Base-by-base conservation (phyloP, 2,329 filamentous ascomycete species). In the Epicoccum nigrum region DNA sequence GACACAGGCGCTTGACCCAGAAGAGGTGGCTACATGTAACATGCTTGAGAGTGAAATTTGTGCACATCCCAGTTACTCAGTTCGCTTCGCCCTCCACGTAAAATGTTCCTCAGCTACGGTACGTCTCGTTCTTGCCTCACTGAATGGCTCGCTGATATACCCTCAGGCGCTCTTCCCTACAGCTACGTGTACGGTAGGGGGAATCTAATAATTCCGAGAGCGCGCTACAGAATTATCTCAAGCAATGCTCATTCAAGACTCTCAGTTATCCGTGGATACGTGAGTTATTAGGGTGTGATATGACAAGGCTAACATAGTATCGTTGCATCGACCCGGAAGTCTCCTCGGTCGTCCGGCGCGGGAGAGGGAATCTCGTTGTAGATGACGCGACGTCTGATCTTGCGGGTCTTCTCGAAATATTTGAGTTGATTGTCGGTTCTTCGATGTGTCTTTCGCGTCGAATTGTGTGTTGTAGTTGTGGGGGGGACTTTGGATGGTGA, bases 41-140 rank as follows among this genome's bases (percentile, higher is more conserved):
- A 30, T 64, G 62, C 41, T 58, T 63, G 9, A 64, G 51, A 1
- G 49, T 58, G 23, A 64, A 58, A 33, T 55, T 59, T 33, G 60
- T 64, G 53, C 62, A 64, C 62, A 64, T 64, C 6, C 49, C 49
- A 12, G 16, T 9, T 4, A 30, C 32, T 13, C 23, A 8, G 6
- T n/a, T 7, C 32, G n/a, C n/a, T n/a, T n/a, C n/a, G n/a, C 11
- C 15, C 17, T 11, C 16, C 12, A 13, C 13, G 1, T 30, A 7
- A 30, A 4, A 2, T 13, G 9, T n/a, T 11, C 28, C 4, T 9
- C 7, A 30, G 13, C 2, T 1, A n/a, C 12, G 8, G 12, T 30
- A 11, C 9, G 23, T 25, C 6, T 25, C 3, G 2, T 9, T 25
- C 23, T 25, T 25, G 23, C 3, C 23, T 4, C 6, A 30, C 28